These are phyloP conservation scores for Xerocomus minutiporus DNA, from an alignment of 1,284 basidiomycete species.

Conservation along the genomic window DNA sequence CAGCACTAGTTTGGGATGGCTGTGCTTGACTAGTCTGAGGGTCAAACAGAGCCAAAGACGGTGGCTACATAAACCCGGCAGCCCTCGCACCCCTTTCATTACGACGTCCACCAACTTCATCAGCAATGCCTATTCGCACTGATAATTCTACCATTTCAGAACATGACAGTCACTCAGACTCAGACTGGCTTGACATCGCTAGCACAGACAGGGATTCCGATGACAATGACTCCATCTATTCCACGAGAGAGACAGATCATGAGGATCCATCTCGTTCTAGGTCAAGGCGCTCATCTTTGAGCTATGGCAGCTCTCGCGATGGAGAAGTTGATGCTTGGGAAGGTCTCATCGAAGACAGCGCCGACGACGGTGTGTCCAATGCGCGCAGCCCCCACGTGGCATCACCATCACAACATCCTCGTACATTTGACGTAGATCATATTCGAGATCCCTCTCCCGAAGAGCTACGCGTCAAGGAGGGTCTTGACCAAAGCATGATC, in stretches of 20 bases:
- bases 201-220: conserved; percentile 59
- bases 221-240: conserved; percentile 62
- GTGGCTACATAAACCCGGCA: conserved; percentile 22
- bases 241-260: conserved; percentile 51
- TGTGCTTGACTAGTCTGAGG: conserved; percentile 3
- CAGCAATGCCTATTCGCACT: conserved; percentile 26
- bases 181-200: conserved; percentile 73
- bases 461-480: conserved; percentile 63
- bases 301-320: conserved; percentile 58
- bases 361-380: conserved; percentile 41
- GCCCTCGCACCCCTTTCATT: conserved; percentile 29
- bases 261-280: conserved; percentile 48
- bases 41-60: conserved; percentile 31
- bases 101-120: conserved; percentile 29
- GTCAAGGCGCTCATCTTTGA: conserved; percentile 64
- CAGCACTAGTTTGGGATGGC: conserved; percentile 4
- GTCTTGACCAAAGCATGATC: conserved; percentile 72
- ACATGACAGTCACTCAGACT: conserved; percentile 64
- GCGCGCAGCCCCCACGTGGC: conserved; percentile 27
- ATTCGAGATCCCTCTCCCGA: conserved; percentile 38
- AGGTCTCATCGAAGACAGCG: conserved; percentile 58
- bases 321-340: conserved; percentile 71
- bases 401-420: conserved; percentile 26
- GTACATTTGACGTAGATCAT: conserved; percentile 24
- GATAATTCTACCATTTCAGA: conserved; percentile 48